These are phyloP conservation scores for Aspergillus japonicus DNA, from an alignment of 2,329 filamentous ascomycete species.

Conservation along the genomic window DNA sequence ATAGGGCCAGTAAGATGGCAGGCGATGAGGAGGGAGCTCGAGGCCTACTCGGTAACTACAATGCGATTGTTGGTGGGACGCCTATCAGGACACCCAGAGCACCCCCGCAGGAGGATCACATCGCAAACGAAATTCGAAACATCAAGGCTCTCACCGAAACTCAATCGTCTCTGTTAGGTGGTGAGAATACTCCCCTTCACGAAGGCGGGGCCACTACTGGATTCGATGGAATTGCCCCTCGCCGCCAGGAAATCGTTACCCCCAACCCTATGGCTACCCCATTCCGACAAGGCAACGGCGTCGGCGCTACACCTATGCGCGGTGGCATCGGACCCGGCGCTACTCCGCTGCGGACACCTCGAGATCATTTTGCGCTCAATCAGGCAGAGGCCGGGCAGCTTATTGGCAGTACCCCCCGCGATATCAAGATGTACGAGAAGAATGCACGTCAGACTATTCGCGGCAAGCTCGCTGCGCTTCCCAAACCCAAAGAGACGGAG, in stretches of 20 bases:
- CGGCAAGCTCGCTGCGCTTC: conserved; percentile 68
- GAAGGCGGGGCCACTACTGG: conserved; percentile 81
- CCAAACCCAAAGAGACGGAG: conserved; percentile 88
- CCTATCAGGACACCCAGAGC: conserved; percentile 91
- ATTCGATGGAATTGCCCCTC: conserved; percentile 79
- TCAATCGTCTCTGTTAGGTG: conserved; percentile 87
- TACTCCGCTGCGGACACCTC: conserved; percentile 82
- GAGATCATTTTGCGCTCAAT: conserved; percentile 85
- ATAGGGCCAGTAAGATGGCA: conserved; percentile 74
- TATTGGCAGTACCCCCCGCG: conserved; percentile 71
- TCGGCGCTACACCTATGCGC: conserved; percentile 64
- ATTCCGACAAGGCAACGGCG: conserved; percentile 64
- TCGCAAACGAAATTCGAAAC: conserved; percentile 94
- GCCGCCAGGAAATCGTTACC: conserved; percentile 78
- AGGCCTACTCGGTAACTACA: conserved; percentile 84
- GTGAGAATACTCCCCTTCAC: conserved; percentile 86
- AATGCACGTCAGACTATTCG: conserved; percentile 67
- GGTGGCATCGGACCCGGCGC: conserved; percentile 66
- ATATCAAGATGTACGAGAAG: conserved; percentile 69
- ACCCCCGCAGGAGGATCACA: conserved; percentile 88
- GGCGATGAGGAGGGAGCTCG: conserved; percentile 79
- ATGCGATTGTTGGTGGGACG: conserved; percentile 72
- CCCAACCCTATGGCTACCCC: conserved; percentile 96
- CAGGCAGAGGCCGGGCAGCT: conserved; percentile 64
- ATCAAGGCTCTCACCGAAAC: conserved; percentile 90